Evolutionary conservation across 2,329 filamentous ascomycete species (phyloP), one percentile per base, ranked within the genome.

Genomic region (Coniochaeta prunicola): DNA sequence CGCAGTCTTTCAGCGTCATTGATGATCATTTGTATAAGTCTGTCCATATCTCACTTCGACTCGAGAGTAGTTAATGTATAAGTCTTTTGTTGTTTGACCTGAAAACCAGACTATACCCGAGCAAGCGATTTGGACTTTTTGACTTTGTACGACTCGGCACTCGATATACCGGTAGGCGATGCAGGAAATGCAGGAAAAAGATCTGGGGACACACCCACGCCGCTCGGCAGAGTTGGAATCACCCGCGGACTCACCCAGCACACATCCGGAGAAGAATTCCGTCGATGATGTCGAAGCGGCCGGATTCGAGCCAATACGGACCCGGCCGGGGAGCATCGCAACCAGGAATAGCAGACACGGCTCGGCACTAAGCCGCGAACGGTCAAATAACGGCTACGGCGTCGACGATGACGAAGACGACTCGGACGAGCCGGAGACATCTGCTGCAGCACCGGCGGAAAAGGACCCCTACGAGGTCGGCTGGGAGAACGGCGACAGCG

Each of bases 401-500:
- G 71, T 73, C 36, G 72, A 73, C 60, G 72, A 56, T 28, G 57
- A 59, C 26, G 59, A 62, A 26, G 58, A 36, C 10, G 59, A 58
- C 1, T 59, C 59, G 19, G 61, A 63, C 26, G 48, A 50, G 57
- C 36, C 53, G 58, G 19, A 57, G 53, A 26, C 13, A 10, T 42
- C 45, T 12, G 24, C 31, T 5, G 17, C 10, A 12, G 21, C 56
- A 36, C 30, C 24, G 7, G 19, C 17, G 9, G 72, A 73, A 13
- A 75, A 73, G 58, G 77, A 81, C 56, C 74, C 76, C 0, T 92
- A 84, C 65, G 81, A 91, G 61, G 91, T 97, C 21, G 73, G 73
- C 7, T 97, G 89, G 82, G 88, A 93, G 19, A 63, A 61, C 15
- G 80, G 80, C 5, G 86, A 91, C 59, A 74, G 77, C 54, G 92